Evolutionary conservation across 805 yeast genomes (phyloP).

Genomic region (Suhomyces canberraensis): DNA sequence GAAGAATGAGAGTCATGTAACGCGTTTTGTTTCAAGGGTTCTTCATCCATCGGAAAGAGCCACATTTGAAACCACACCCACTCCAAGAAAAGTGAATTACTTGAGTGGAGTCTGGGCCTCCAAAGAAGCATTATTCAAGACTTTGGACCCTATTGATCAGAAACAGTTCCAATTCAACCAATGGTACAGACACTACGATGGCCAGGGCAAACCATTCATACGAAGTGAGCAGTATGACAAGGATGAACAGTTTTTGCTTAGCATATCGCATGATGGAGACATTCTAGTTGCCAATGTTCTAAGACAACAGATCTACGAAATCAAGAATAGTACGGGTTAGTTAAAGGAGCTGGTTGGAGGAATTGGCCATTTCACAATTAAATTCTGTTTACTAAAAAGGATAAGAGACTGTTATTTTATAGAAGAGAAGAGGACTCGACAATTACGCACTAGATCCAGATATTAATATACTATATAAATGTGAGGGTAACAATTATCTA

Average conservation of each 20-base stretch:
- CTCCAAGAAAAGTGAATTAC: slow-evolving; percentile 26
- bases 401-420: no score
- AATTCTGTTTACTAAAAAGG: no score
- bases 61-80: slow-evolving; percentile 19
- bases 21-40: slow-evolving; percentile 44
- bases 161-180: slow-evolving; percentile 48
- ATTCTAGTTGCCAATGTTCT: slow-evolving; percentile 54
- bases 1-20: slow-evolving; percentile 28
- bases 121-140: slow-evolving; percentile 72
- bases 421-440: no score
- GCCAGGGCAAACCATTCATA: slow-evolving; percentile 44
- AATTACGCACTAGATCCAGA: no score
- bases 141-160: slow-evolving; percentile 51
- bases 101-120: slow-evolving; percentile 66
- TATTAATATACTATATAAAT: no score
- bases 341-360: no score
- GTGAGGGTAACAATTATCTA: no score
- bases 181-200: slow-evolving; percentile 52
- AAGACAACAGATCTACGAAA: slow-evolving; percentile 27
- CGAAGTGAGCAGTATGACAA: slow-evolving; percentile 24
- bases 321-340: no score
- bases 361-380: no score
- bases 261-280: slow-evolving; percentile 66
- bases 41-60: slow-evolving; percentile 46
- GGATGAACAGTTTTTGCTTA: slow-evolving; percentile 49